Evolutionary conservation across 2,329 filamentous ascomycete genomes (phyloP), one percentile per base, ranked within the genome.

Genomic region (Zelopaecilomyces penicillatus): DNA sequence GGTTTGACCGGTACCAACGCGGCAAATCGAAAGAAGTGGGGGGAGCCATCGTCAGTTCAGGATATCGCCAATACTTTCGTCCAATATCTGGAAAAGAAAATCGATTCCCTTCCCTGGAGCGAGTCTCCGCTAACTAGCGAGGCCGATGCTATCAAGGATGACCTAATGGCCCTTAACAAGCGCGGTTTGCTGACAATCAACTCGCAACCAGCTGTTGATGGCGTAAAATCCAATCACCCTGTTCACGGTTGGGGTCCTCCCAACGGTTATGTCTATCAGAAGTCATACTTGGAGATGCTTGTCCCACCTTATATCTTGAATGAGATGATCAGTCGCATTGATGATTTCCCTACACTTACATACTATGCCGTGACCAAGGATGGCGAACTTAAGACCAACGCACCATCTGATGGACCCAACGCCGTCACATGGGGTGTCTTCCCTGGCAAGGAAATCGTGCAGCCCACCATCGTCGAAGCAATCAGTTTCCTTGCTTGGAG

Each of bases 401-500:
- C 88, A 2, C 82, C 83, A 6, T 79, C 81, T 26, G 88, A 94
- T 54, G 87, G 88, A 5, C 93, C 93, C 33, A 98, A 98, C 57
- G 93, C 93, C n/a, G 87, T 98, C 41, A 98, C 93, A 2, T 98
- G 93, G 93, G 93, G 93, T 66, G 94, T 98, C 31, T 98, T 97
- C 71, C 91, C 93, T 0, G 93, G 93, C 47, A 95, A 97, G 65
- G 93, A 98, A 66, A 96, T 98, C 60, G 90, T 98, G n/a, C 93
- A 98, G 65, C 93, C 93, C 10, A 98, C 93, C n/a, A 96, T 98
- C 57, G 93, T 98, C 42, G 93, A 98, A 69, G 94, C 87, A 12
- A 84, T 98, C 63, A 95, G 87, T 63, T 98, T 98, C 76, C 73
- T 98, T 43, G 93, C 93, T 3, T 98, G 93, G 93, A 95, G 95